Conservation (phyloP, 495 filamentous ascomycete species). For the Tuber magnatum region DNA sequence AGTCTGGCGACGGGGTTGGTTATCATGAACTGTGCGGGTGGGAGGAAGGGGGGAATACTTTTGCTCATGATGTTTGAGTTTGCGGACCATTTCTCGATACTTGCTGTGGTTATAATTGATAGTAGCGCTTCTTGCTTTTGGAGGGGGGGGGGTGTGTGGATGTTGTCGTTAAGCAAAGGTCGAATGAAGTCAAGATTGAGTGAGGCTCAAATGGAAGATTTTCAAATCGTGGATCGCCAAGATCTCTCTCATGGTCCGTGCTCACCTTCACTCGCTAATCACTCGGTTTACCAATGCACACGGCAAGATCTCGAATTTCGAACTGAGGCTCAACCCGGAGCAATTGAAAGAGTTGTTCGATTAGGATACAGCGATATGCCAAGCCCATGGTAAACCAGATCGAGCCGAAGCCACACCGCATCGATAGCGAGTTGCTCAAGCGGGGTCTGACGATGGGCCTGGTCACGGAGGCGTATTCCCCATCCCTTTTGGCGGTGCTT, state of each 20-base stretch:
- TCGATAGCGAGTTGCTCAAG: slow-evolving; percentile 44
- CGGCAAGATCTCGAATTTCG: background rate
- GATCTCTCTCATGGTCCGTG: background rate
- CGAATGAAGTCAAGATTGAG: slow-evolving; percentile 28
- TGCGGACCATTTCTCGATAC: slow-evolving; percentile 63
- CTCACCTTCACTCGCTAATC: background rate
- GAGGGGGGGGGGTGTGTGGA: background rate
- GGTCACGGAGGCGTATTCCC: slow-evolving; percentile 48
- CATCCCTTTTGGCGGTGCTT: slow-evolving; percentile 54
- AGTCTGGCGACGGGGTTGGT: slow-evolving; percentile 45
- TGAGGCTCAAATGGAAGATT: slow-evolving; percentile 33
- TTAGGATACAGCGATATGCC: too few species aligned
- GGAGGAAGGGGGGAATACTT: slow-evolving; percentile 45
- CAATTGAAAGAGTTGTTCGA: too few species aligned
- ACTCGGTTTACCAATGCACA: background rate
- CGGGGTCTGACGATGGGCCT: too few species aligned
- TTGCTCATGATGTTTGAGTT: slow-evolving; percentile 88
- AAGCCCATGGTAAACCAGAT: slow-evolving; percentile 49
- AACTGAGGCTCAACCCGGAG: too few species aligned
- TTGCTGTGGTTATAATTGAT: slow-evolving; percentile 11
- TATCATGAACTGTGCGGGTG: slow-evolving; percentile 12
- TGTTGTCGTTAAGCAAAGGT: slow-evolving; percentile 13
- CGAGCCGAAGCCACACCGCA: slow-evolving; percentile 51
- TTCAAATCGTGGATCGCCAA: background rate
- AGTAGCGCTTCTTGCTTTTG: background rate